Percentiles rank a stretch among this genome's conserved stretches.
Evolutionary conservation across 2,329 filamentous ascomycete species (phyloP).

Genomic region (Chaetomiaceae sp.): DNA sequence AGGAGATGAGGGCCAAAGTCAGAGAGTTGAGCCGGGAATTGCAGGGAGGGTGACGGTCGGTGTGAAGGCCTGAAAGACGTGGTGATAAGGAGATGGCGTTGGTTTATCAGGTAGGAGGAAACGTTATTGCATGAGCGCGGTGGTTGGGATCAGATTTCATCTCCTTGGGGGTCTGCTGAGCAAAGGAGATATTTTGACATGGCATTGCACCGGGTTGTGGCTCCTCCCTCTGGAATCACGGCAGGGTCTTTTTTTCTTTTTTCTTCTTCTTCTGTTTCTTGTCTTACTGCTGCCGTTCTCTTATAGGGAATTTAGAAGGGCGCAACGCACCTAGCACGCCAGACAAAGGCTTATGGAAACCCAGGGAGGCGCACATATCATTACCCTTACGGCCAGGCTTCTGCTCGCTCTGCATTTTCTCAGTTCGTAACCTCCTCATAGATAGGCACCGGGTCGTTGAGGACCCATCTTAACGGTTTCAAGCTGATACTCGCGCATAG

Average conservation of each 20-base stretch:
- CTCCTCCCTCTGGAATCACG: neutral
- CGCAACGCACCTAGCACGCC: no score
- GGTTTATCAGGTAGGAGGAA: no score
- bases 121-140: neutral
- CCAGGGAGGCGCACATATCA: neutral
- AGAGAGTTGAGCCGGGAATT: conserved; percentile 2
- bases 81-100: neutral
- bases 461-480: neutral
- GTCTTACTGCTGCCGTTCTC: no score
- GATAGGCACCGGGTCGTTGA: conserved; percentile 4
- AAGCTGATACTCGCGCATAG: neutral
- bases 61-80: neutral
- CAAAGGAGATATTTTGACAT: neutral
- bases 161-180: neutral
- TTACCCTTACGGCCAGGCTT: neutral
- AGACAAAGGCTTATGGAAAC: neutral
- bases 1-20: conserved; percentile 23
- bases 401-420: no score
- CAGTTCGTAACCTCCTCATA: conserved; percentile 6
- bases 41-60: neutral
- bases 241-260: neutral
- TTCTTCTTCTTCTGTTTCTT: no score
- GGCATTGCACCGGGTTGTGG: neutral
- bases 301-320: no score
- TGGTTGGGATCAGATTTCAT: neutral